phyloP scores from a whole-genome alignment of 139 green algal species.

The Limnomonas spitsbergensis region DNA sequence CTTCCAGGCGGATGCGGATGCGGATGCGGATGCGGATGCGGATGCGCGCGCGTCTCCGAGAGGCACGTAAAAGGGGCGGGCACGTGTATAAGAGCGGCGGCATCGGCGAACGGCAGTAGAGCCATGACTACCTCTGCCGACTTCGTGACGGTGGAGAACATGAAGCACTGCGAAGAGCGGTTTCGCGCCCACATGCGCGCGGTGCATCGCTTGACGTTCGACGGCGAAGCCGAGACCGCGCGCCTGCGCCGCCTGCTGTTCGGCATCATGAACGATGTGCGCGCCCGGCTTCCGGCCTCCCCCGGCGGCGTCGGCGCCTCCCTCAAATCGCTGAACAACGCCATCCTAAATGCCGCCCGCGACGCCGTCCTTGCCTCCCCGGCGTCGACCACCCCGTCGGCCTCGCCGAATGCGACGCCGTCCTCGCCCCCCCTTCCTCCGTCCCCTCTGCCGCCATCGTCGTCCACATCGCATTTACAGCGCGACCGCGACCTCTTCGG shows the following conservation, averaged over 20 bases:
- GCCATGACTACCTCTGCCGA: too few species aligned
- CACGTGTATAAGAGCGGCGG: too few species aligned
- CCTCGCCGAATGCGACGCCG: neutral
- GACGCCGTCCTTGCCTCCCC: neutral
- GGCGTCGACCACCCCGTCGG: too few species aligned
- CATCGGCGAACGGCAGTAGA: too few species aligned
- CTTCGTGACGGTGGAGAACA: neutral
- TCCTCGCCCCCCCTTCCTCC: neutral
- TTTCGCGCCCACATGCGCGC: neutral
- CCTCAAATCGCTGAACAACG: conserved; percentile 1
- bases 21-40: too few species aligned
- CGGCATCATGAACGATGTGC: neutral
- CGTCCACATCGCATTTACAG: too few species aligned
- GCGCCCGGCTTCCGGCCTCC: too few species aligned
- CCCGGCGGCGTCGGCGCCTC: neutral
- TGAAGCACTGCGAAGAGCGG: conserved; percentile 2
- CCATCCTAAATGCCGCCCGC: neutral
- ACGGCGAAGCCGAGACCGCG: neutral
- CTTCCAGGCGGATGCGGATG: too few species aligned
- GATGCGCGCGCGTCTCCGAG: too few species aligned
- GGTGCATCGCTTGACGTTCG: neutral
- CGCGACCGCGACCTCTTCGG: neutral
- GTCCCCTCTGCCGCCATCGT: neutral
- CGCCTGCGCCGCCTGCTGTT: neutral
- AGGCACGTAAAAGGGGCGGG: too few species aligned